Evolutionary conservation across 176 grass and related monocot genomes (phyloP).

Genomic region (Guadua angustifolia): DNA sequence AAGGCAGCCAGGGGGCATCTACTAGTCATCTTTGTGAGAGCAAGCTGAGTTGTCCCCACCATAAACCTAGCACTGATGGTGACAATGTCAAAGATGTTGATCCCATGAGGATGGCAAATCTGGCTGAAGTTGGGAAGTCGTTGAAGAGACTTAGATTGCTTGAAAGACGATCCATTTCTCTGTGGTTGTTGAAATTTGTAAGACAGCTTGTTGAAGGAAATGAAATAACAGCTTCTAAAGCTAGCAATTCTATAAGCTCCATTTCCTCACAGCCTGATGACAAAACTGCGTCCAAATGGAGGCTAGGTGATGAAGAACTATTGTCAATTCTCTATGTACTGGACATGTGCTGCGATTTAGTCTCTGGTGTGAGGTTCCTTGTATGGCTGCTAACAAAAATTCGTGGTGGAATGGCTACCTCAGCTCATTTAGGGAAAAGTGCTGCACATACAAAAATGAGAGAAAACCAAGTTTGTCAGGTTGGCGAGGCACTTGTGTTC

Average conservation of each 20-base stretch:
- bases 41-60: constrained; percentile 84
- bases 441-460: constrained; percentile 63
- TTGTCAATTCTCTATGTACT: constrained; percentile 86
- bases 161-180: constrained; percentile 85
- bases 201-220: constrained; percentile 88
- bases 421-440: constrained; percentile 62
- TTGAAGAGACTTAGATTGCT: constrained; percentile 86
- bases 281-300: constrained; percentile 65
- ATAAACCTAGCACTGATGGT: constrained; percentile 66
- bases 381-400: constrained; percentile 83
- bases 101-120: constrained; percentile 51
- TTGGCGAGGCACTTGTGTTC: constrained; percentile 86
- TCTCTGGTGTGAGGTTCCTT: constrained; percentile 74
- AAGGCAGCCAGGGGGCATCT: constrained; percentile 94
- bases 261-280: constrained; percentile 61
- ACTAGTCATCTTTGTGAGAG: constrained; percentile 98
- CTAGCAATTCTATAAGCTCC: constrained; percentile 57
- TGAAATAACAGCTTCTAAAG: constrained; percentile 68
- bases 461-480: constrained; percentile 89
- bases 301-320: constrained; percentile 83
- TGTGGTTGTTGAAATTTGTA: constrained; percentile 90
- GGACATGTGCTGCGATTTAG: constrained; percentile 88
- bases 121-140: constrained; percentile 74
- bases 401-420: constrained; percentile 57
- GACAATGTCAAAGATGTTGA: constrained; percentile 74